A percentile compares a stretch with the other conserved stretches of the same genome.
phyloP scores from a whole-genome alignment of 192 early-diverging fungal species.

The Irineochytrium annulatum region DNA sequence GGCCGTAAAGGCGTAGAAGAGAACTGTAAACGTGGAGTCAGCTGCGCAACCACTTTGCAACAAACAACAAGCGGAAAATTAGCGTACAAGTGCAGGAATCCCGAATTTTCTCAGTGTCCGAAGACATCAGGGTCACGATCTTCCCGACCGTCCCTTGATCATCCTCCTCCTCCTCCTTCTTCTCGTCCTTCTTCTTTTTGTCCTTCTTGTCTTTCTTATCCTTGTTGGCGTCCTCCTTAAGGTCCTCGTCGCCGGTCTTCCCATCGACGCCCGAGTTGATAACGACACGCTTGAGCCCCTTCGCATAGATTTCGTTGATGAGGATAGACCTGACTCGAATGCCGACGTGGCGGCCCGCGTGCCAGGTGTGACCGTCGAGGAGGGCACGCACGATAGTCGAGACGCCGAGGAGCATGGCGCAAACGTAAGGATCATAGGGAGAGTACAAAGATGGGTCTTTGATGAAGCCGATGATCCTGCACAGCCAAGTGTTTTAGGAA shows the following conservation, averaged over 20 bases:
- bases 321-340: constrained; percentile 35
- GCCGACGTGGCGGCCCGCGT: constrained; percentile 20
- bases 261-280: not conserved
- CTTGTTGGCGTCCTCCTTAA: not conserved
- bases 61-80: too few relatives aligned
- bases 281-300: constrained; percentile 26
- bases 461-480: constrained; percentile 35
- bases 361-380: constrained; percentile 41
- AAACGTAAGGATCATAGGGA: too few relatives aligned
- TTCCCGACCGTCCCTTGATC: constrained; percentile 36
- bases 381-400: constrained; percentile 17
- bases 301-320: constrained; percentile 44
- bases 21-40: too few relatives aligned
- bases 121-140: constrained; percentile 43
- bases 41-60: too few relatives aligned
- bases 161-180: constrained; percentile 4
- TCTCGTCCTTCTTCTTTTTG: not conserved
- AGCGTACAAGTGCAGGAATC: not conserved
- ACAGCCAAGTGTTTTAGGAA: too few relatives aligned
- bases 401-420: not conserved
- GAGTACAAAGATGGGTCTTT: too few relatives aligned
- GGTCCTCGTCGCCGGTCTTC: not conserved
- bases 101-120: constrained; percentile 19
- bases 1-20: not conserved
- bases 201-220: not conserved